Base-by-base conservation (phyloP, 176 grass and related monocot genomes). In the Cenchrus americanus region DNA sequence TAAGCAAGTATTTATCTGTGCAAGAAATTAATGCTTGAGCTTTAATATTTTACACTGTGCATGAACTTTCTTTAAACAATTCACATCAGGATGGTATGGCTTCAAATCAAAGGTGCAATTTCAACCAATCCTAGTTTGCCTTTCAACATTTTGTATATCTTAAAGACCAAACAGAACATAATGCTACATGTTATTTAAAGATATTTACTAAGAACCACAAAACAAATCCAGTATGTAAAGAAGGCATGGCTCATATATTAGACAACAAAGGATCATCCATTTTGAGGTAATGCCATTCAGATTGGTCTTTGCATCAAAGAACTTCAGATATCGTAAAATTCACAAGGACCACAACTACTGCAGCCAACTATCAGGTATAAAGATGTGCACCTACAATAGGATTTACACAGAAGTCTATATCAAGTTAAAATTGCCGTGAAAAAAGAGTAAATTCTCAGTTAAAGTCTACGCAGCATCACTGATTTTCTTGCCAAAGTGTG, bases 1-100 rank as follows among this genome's bases (percentile, higher is more conserved):
- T 17, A 84, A 71, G 6, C 27, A 61, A 15, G 48, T 34, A 84
- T 55, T 76, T 17, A 46, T 48, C 14, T 66, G 17, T 82, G 23
- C 66, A 14, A 24, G 14, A 10, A 17, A 54, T 10, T 66, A 79
- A 13, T 9, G 23, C 51, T 59, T 61, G 22, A 32, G 49, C 14
- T 34, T 77, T 3, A 2, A 24, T 44, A 77, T 55, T 65, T 27
- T 5, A 22, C 21, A 58, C n/a, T 40, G 54, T 46, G 24, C 9
- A 49, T 34, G 49, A 15, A 43, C 12, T 46, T 26, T 75, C 32
- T 5, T 48, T 14, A 21, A 53, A 30, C 7, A 80, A 58, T 12
- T 69, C 65, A 81, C 9, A 15, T 18, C 67, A 27, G 14, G 24
- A 53, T 68, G 37, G 34, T 40, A 55, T 26, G 21, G n/a, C 44